These are phyloP conservation scores for Pittosporum tobira DNA, from an alignment of 129 eudicot genomes.

Conservation along the genomic window DNA sequence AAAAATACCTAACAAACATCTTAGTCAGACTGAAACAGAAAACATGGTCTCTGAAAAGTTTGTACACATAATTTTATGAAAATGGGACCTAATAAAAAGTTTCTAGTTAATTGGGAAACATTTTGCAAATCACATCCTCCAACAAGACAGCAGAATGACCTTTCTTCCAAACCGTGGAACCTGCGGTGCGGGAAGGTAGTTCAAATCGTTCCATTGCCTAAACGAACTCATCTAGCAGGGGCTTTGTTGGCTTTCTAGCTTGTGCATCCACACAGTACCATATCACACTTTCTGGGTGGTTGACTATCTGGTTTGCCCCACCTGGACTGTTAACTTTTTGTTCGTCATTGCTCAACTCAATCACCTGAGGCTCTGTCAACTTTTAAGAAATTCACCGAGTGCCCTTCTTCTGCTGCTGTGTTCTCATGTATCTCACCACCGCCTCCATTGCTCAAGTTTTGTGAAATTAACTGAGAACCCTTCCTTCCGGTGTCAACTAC, in stretches of 20 bases:
- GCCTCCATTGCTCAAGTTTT: slow-evolving; percentile 11
- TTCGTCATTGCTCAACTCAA: slow-evolving; percentile 60
- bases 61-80: too few relatives aligned
- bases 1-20: too few relatives aligned
- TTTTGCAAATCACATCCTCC: slow-evolving; percentile 30
- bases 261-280: slow-evolving; percentile 74
- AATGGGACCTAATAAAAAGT: too few relatives aligned
- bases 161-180: slow-evolving; percentile 54
- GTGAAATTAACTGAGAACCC: not conserved
- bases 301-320: not conserved
- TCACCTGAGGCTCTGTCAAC: slow-evolving; percentile 21
- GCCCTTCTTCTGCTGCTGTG: slow-evolving; percentile 7
- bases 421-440: slow-evolving; percentile 3
- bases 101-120: slow-evolving; percentile 12
- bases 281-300: slow-evolving; percentile 17
- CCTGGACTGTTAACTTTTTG: not conserved
- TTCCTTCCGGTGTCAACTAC: slow-evolving; percentile 5
- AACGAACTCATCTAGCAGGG: slow-evolving; percentile 46
- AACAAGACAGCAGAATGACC: slow-evolving; percentile 51
- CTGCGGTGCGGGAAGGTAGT: slow-evolving; percentile 42
- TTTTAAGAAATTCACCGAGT: slow-evolving; percentile 5
- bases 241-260: slow-evolving; percentile 45
- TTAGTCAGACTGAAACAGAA: too few relatives aligned
- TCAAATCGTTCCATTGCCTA: slow-evolving; percentile 45
- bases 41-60: too few relatives aligned